Conservation (phyloP, 768 basidiomycete species). For the Auriculariales sp. region DNA sequence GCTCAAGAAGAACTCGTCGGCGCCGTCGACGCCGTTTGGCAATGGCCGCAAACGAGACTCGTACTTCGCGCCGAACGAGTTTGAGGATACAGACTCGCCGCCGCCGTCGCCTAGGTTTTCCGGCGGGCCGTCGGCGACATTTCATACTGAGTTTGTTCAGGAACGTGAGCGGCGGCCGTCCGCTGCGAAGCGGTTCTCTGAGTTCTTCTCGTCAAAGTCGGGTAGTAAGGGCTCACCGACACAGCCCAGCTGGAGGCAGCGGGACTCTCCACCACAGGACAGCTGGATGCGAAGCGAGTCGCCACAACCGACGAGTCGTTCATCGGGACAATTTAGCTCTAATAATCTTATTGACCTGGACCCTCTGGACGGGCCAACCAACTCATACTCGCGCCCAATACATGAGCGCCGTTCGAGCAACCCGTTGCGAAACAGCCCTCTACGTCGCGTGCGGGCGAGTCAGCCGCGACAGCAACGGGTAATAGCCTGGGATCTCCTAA, state of each 20-base stretch:
- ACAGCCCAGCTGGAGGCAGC: too few species aligned
- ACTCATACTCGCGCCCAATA: slow-evolving; percentile 18
- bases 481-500: slow-evolving; percentile 6
- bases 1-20: slow-evolving; percentile 28
- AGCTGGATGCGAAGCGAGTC: too few species aligned
- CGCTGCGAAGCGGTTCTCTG: background rate
- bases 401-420: slow-evolving; percentile 10
- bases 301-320: too few species aligned
- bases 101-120: background rate
- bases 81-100: slow-evolving; percentile 1
- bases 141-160: slow-evolving; percentile 2
- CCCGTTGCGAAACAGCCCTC: slow-evolving; percentile 14
- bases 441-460: slow-evolving; percentile 2
- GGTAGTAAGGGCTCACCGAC: too few species aligned
- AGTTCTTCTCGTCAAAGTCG: background rate
- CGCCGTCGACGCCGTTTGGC: slow-evolving; percentile 31
- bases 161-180: background rate
- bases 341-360: slow-evolving; percentile 7
- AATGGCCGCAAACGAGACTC: slow-evolving; percentile 32
- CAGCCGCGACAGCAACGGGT: background rate
- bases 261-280: too few species aligned
- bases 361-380: slow-evolving; percentile 17
- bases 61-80: slow-evolving; percentile 29
- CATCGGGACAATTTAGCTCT: too few species aligned
- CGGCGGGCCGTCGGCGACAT: background rate